A percentile compares a stretch with the other conserved stretches of the same genome.
Evolutionary conservation across 192 early-diverging fungal genomes (phyloP).

Genomic region (Thoreauomyces humboldtii): DNA sequence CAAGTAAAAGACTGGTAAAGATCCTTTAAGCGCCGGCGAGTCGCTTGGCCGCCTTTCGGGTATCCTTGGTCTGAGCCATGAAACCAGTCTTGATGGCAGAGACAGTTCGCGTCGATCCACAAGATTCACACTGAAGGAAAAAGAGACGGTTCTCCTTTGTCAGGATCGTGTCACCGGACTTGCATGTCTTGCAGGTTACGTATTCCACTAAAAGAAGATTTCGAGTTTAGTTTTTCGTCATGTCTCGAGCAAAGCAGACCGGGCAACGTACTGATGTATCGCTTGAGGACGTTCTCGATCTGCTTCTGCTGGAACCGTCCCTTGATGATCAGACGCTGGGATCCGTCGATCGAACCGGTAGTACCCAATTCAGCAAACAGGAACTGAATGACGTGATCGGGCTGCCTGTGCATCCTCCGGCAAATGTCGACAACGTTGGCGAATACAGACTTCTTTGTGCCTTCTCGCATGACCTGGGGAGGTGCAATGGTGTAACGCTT

Average conservation of each 20-base stretch:
- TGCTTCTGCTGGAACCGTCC: slow-evolving; percentile 98
- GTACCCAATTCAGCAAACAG: slow-evolving; percentile 98
- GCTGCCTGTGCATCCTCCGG: slow-evolving; percentile 89
- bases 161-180: slow-evolving; percentile 86
- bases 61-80: slow-evolving; percentile 66
- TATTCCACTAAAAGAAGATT: slow-evolving; percentile 75
- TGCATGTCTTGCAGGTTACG: slow-evolving; percentile 99
- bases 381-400: slow-evolving; percentile 97
- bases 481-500: slow-evolving; percentile 92
- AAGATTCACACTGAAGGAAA: slow-evolving; percentile 96
- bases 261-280: slow-evolving; percentile 85
- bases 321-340: slow-evolving; percentile 90
- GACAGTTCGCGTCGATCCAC: slow-evolving; percentile 91
- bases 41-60: slow-evolving; percentile 19
- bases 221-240: background rate
- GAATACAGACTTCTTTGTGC: slow-evolving; percentile 94
- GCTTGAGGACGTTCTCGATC: slow-evolving; percentile 95
- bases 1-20: too few relatives aligned
- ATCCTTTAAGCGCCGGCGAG: too few relatives aligned
- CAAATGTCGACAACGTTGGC: slow-evolving; percentile 94
- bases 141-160: slow-evolving; percentile 94
- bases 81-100: slow-evolving; percentile 97
- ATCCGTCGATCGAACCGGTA: slow-evolving; percentile 91
- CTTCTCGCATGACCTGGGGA: slow-evolving; percentile 86
- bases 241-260: background rate